phyloP scores from a whole-genome alignment of 1,284 basidiomycete species.

The Ustilago hordei region DNA sequence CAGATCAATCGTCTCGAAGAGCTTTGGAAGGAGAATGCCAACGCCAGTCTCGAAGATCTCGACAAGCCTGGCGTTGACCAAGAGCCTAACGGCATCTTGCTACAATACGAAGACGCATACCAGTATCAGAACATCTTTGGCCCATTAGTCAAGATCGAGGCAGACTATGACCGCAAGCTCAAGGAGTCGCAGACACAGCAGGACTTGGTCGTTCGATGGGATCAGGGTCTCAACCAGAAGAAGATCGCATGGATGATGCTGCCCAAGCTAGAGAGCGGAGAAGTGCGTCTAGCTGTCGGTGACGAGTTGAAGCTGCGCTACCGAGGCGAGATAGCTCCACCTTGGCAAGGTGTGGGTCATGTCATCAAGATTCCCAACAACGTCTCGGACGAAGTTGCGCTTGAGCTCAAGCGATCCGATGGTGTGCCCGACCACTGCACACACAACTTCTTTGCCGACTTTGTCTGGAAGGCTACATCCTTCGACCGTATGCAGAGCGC shows the following conservation, averaged over 20 bases:
- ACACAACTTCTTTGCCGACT: constrained; percentile 94
- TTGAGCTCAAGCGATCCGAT: constrained; percentile 89
- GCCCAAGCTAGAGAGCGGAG: constrained; percentile 97
- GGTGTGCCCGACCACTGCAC: constrained; percentile 95
- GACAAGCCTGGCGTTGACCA: constrained; percentile 80
- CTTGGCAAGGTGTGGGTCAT: constrained; percentile 96
- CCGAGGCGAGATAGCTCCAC: constrained; percentile 80
- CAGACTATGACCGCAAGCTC: constrained; percentile 96
- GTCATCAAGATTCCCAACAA: constrained; percentile 99
- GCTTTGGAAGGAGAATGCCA: constrained; percentile 95
- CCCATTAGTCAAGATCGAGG: constrained; percentile 98
- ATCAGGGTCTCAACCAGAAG: constrained; percentile 96
- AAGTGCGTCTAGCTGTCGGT: constrained; percentile 94
- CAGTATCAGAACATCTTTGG: constrained; percentile 99
- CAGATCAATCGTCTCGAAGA: constrained; percentile 98
- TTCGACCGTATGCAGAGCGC: constrained; percentile 99
- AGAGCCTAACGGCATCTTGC: constrained; percentile 89
- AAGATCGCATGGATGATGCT: constrained; percentile 95
- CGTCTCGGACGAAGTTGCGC: constrained; percentile 95
- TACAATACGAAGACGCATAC: constrained; percentile 94
- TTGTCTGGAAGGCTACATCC: constrained; percentile 99
- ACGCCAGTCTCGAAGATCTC: constrained; percentile 92
- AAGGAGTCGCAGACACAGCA: constrained; percentile 99
- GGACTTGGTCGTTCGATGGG: constrained; percentile 95
- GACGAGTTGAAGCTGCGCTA: constrained; percentile 94